These are phyloP conservation scores for Andrographis paniculata DNA, from an alignment of 305 asterid species.

Conservation along the genomic window DNA sequence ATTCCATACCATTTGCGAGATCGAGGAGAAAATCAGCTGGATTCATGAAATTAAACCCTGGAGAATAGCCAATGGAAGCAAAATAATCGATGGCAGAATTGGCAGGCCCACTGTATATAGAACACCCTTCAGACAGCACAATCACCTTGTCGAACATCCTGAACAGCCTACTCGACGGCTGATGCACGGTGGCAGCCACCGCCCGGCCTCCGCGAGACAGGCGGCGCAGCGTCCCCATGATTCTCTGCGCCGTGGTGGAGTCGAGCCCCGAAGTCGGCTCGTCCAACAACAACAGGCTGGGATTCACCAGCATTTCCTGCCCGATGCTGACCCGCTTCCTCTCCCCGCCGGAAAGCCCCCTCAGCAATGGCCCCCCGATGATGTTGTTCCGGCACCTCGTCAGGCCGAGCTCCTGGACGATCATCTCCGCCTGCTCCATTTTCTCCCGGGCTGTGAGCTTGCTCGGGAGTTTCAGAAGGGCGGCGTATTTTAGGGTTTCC, in stretches of 20 bases:
- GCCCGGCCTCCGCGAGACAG: constrained; percentile 63
- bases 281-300: constrained; percentile 62
- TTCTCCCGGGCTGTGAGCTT: constrained; percentile 37
- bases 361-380: constrained; percentile 46
- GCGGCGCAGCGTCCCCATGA: constrained; percentile 41
- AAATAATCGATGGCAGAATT: constrained; percentile 50
- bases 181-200: constrained; percentile 66
- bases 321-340: constrained; percentile 72
- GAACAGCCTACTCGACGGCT: constrained; percentile 73
- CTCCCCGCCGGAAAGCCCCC: constrained; percentile 85
- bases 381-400: constrained; percentile 47
- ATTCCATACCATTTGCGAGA: constrained; percentile 57
- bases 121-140: constrained; percentile 58
- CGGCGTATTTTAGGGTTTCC: constrained; percentile 65
- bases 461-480: constrained; percentile 52
- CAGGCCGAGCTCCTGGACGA: constrained; percentile 52
- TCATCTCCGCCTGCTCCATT: constrained; percentile 46
- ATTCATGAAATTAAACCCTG: constrained; percentile 37
- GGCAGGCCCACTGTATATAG: constrained; percentile 50
- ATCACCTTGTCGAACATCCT: constrained; percentile 67
- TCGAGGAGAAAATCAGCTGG: constrained; percentile 63
- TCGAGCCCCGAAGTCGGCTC: constrained; percentile 89
- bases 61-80: constrained; percentile 47
- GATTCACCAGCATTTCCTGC: constrained; percentile 68
- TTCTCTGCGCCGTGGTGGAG: constrained; percentile 71